phyloP scores from a whole-genome alignment of 495 filamentous ascomycete species.

The Penicillium daleae region DNA sequence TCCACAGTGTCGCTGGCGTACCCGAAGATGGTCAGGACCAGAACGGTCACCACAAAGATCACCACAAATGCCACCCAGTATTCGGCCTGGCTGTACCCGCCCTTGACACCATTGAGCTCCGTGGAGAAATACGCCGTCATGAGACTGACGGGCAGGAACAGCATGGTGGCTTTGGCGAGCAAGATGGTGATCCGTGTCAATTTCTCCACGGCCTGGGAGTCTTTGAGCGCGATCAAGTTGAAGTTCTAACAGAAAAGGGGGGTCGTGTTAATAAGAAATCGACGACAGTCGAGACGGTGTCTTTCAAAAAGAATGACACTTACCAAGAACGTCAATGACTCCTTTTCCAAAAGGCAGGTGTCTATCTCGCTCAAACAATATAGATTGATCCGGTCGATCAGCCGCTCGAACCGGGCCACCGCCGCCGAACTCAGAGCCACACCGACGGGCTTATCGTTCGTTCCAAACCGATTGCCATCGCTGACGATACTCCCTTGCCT shows the following conservation, averaged over 20 bases:
- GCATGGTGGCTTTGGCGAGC: constrained; percentile 80
- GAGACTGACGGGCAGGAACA: constrained; percentile 83
- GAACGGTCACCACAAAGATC: constrained; percentile 64
- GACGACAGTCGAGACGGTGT: not conserved
- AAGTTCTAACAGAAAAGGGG: constrained; percentile 64
- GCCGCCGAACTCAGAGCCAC: constrained; percentile 66
- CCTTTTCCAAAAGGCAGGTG: constrained; percentile 77
- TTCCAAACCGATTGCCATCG: constrained; percentile 23
- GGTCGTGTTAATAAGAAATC: not conserved
- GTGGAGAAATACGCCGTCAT: constrained; percentile 86
- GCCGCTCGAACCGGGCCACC: constrained; percentile 72
- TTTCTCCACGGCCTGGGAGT: constrained; percentile 76
- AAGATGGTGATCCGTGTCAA: constrained; percentile 80
- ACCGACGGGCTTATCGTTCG: constrained; percentile 49
- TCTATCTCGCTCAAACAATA: constrained; percentile 82
- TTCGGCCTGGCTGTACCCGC: constrained; percentile 59
- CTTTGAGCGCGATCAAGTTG: constrained; percentile 83
- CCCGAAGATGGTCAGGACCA: constrained; percentile 56
- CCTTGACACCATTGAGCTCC: constrained; percentile 62
- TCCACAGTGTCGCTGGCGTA: constrained; percentile 53
- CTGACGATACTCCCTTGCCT: constrained; percentile 35
- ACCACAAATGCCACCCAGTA: constrained; percentile 79
- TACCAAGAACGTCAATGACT: constrained; percentile 72
- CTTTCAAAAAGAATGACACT: not conserved
- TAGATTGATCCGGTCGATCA: constrained; percentile 74